A percentile compares a stretch with the other conserved stretches of the same genome.
These are phyloP conservation scores for Fraxinus baroniana DNA, from an alignment of 305 asterid genomes.

Conservation along the genomic window DNA sequence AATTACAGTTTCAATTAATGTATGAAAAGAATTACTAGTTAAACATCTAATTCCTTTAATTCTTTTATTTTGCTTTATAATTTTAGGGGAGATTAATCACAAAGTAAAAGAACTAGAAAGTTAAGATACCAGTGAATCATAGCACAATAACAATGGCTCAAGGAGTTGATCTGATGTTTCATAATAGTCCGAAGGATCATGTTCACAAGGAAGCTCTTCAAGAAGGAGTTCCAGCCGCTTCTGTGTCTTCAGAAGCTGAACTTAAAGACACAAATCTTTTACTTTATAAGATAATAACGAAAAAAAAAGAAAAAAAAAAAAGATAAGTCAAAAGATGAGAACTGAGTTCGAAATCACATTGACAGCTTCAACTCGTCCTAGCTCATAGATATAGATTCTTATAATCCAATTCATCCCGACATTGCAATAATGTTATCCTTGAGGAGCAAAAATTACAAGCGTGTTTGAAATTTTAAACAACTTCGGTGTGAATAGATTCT, in stretches of 20 bases:
- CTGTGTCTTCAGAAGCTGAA: conserved; percentile 80
- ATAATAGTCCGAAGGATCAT: conserved; percentile 71
- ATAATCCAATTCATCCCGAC: neutral
- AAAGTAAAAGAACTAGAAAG: neutral
- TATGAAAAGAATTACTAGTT: neutral
- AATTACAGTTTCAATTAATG: conserved; percentile 18
- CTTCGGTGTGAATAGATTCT: neutral
- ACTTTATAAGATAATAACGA: conserved; percentile 7
- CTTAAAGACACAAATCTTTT: conserved; percentile 1
- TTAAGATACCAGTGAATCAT: conserved; percentile 70
- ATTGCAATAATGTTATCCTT: neutral
- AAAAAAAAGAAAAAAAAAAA: neutral
- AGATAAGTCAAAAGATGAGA: neutral
- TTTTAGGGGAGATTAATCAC: neutral
- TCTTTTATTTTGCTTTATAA: neutral
- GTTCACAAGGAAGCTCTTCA: conserved; percentile 93
- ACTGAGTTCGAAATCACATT: neutral
- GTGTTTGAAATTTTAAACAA: neutral
- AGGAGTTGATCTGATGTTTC: conserved; percentile 88
- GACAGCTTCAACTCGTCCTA: neutral
- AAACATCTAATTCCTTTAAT: neutral
- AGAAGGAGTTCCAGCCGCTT: conserved; percentile 89
- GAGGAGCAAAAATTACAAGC: neutral
- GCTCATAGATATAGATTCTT: neutral
- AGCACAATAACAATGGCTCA: conserved; percentile 83